Conservation (phyloP, 2,329 filamentous ascomycete species). For the Nigrospora oryzae region DNA sequence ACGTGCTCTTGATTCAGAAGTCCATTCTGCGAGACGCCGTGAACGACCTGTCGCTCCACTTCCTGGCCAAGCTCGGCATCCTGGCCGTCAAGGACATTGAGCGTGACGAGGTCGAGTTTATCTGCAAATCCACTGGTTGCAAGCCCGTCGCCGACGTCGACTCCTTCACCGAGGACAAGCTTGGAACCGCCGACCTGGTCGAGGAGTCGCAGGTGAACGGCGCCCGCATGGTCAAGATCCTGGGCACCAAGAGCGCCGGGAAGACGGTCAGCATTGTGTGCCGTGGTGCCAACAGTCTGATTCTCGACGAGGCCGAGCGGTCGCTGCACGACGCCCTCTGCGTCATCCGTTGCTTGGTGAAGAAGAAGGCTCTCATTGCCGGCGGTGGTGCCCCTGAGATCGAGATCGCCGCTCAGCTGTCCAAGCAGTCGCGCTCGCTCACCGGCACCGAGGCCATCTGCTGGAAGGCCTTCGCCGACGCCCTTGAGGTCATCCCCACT, state of each 20-base stretch:
- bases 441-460: conserved; percentile 93
- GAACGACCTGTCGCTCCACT: conserved; percentile 95
- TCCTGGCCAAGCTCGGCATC: conserved; percentile 94
- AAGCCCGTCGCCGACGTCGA: conserved; percentile 98
- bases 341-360: conserved; percentile 93
- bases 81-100: conserved; percentile 96
- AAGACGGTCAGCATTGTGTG: conserved; percentile 94
- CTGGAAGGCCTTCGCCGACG: conserved; percentile 98
- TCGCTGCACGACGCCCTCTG: conserved; percentile 96
- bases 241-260: conserved; percentile 73
- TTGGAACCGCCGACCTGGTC: conserved; percentile 85
- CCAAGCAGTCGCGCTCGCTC: conserved; percentile 72
- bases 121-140: conserved; percentile 98
- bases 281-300: conserved; percentile 86
- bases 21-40: conserved; percentile 96
- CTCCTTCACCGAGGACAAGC: conserved; percentile 97
- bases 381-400: conserved; percentile 95
- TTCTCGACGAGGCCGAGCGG: conserved; percentile 94
- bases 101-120: conserved; percentile 96
- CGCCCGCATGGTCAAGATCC: conserved; percentile 89
- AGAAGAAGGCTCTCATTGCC: conserved; percentile 98
- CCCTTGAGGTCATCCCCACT: conserved; percentile 93
- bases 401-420: conserved; percentile 82
- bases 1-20: conserved; percentile 96
- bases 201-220: conserved; percentile 86